Percentiles rank a stretch among this genome's conserved stretches.
Conservation (phyloP, 192 early-diverging fungal genomes). For the Coemansia erecta region DNA sequence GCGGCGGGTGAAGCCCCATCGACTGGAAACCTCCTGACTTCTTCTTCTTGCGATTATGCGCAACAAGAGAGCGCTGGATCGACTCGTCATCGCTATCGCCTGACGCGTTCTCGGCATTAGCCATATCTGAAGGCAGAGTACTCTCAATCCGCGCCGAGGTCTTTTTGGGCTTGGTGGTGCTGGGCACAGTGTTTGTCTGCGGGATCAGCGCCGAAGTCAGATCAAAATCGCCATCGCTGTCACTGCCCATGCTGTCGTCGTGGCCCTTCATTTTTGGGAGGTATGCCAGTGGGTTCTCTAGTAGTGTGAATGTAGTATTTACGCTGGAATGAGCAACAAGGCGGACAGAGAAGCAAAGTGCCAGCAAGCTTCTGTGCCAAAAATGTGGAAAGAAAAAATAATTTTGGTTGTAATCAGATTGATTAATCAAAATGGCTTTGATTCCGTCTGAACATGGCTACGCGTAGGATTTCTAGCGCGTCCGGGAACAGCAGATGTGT, state of each 20-base stretch:
- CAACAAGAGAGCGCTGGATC: slow-evolving; percentile 40
- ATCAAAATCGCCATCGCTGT: slow-evolving; percentile 50
- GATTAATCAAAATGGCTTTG: no score
- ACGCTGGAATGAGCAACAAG: neutral
- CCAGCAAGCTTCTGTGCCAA: no score
- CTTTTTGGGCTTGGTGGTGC: slow-evolving; percentile 7
- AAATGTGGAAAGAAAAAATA: neutral
- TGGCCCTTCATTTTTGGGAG: neutral
- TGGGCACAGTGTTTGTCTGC: slow-evolving; percentile 12
- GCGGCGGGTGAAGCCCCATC: slow-evolving; percentile 84
- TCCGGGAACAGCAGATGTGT: no score
- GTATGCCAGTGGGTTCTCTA: neutral
- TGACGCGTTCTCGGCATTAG: neutral
- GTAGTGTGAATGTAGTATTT: neutral
- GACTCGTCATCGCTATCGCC: slow-evolving; percentile 37
- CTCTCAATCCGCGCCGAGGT: neutral
- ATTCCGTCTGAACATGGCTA: neutral
- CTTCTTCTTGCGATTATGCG: slow-evolving; percentile 86
- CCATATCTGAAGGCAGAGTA: neutral
- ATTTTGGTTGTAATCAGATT: neutral
- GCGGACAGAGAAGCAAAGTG: no score
- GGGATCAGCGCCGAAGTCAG: slow-evolving; percentile 52
- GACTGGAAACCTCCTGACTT: slow-evolving; percentile 98
- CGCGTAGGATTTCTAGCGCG: no score
- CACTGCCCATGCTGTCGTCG: slow-evolving; percentile 16